phyloP scores from a whole-genome alignment of 73 alveolate species.

The Durusdinium trenchii region DNA sequence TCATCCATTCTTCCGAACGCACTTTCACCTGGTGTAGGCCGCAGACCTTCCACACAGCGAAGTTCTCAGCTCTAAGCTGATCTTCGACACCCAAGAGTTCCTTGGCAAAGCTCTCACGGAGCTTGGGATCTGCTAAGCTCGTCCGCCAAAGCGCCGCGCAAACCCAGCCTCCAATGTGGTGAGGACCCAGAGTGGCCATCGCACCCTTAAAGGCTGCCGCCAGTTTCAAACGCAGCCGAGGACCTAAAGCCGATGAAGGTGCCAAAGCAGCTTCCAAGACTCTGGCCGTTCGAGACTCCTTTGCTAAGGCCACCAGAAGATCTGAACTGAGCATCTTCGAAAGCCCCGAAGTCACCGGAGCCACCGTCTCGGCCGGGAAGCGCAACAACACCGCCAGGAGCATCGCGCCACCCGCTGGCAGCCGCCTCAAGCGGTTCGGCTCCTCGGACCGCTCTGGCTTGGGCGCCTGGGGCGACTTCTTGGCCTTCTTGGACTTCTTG shows the following conservation, averaged over 20 bases:
- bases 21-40: conserved; percentile 63
- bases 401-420: conserved; percentile 81
- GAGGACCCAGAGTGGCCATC: conserved; percentile 45
- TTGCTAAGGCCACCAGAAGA: background rate
- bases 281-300: conserved; percentile 46
- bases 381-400: conserved; percentile 59
- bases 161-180: conserved; percentile 94
- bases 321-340: conserved; percentile 21
- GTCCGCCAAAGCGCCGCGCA: conserved; percentile 92
- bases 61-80: conserved; percentile 49
- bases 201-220: conserved; percentile 81
- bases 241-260: conserved; percentile 58
- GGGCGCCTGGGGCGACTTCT: background rate
- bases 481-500: background rate
- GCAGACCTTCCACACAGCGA: conserved; percentile 89
- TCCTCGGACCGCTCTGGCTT: background rate
- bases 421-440: background rate
- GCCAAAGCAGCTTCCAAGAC: conserved; percentile 83
- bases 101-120: conserved; percentile 58
- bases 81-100: conserved; percentile 79
- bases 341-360: conserved; percentile 63
- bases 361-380: conserved; percentile 58
- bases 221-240: conserved; percentile 36
- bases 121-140: background rate
- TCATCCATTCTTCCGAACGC: conserved; percentile 66